Evolutionary conservation across 345 rosid species (phyloP).

Genomic region (Orychophragmus violaceus): DNA sequence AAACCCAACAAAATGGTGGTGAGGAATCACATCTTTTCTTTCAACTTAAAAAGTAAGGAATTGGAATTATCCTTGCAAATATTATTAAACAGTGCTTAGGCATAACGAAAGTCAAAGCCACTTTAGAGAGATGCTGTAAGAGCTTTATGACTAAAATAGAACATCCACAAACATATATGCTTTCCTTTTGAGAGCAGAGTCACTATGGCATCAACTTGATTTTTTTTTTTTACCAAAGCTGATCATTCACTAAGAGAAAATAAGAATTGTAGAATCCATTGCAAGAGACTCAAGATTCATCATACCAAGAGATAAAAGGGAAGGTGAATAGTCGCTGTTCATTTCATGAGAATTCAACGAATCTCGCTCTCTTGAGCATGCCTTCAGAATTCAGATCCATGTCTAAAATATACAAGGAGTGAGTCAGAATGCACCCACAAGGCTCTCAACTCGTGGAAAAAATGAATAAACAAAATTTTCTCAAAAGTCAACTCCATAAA

Average conservation of each 20-base stretch:
- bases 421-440: conserved; percentile 39
- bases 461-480: conserved; percentile 36
- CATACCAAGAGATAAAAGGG: conserved; percentile 7
- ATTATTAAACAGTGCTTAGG: conserved; percentile 9
- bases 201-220: conserved; percentile 16
- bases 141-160: conserved; percentile 25
- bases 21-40: conserved; percentile 30
- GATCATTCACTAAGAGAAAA: conserved; percentile 14
- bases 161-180: conserved; percentile 21
- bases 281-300: conserved; percentile 17
- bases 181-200: conserved; percentile 12
- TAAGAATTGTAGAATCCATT: background rate
- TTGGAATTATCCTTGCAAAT: conserved; percentile 20
- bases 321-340: conserved; percentile 16
- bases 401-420: conserved; percentile 19
- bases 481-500: conserved; percentile 44
- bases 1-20: conserved; percentile 9
- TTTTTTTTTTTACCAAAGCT: background rate
- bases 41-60: conserved; percentile 25
- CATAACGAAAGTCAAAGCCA: conserved; percentile 28
- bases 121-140: conserved; percentile 26
- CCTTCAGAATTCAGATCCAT: conserved; percentile 18
- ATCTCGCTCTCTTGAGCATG: conserved; percentile 18
- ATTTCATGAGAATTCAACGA: conserved; percentile 28
- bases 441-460: conserved; percentile 19